Evolutionary conservation across 768 basidiomycete genomes (phyloP).

Genomic region (Boletus rubropictus): DNA sequence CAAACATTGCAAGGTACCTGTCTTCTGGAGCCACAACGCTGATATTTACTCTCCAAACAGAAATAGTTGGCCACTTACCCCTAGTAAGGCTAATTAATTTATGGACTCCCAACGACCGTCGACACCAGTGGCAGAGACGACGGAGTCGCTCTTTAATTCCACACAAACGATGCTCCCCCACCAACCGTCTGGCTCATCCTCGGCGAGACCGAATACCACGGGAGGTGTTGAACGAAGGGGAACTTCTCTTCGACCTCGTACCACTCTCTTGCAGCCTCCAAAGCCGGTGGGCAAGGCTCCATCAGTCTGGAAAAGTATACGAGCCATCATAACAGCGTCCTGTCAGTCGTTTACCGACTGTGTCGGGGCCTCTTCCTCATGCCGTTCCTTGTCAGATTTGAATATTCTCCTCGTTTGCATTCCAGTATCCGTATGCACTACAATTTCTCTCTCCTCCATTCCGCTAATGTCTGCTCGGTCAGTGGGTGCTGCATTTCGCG

Average conservation of each 20-base stretch:
- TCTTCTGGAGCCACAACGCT: background rate
- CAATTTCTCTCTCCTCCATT: background rate
- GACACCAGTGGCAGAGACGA: constrained; percentile 10
- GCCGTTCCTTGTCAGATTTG: constrained; percentile 41
- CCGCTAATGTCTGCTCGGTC: constrained; percentile 2
- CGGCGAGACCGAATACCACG: constrained; percentile 5
- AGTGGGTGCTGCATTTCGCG: constrained; percentile 74
- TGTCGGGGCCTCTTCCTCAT: constrained; percentile 1
- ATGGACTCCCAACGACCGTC: constrained; percentile 14
- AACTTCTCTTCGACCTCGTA: constrained; percentile 12
- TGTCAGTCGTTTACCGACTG: constrained; percentile 38
- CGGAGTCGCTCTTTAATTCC: constrained; percentile 3
- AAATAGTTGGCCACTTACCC: constrained; percentile 7
- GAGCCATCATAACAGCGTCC: constrained; percentile 49
- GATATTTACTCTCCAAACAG: background rate
- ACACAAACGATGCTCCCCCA: constrained; percentile 4
- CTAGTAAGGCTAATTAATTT: background rate
- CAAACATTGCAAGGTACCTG: background rate
- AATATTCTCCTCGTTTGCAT: constrained; percentile 70
- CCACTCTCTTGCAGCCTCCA: constrained; percentile 31
- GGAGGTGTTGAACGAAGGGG: constrained; percentile 4
- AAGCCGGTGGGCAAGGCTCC: constrained; percentile 41
- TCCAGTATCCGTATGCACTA: constrained; percentile 52
- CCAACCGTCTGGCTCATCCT: constrained; percentile 7
- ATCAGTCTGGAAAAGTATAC: constrained; percentile 40